These are phyloP conservation scores for Hibiscus trionum DNA, from an alignment of 345 rosid genomes.

Conservation along the genomic window DNA sequence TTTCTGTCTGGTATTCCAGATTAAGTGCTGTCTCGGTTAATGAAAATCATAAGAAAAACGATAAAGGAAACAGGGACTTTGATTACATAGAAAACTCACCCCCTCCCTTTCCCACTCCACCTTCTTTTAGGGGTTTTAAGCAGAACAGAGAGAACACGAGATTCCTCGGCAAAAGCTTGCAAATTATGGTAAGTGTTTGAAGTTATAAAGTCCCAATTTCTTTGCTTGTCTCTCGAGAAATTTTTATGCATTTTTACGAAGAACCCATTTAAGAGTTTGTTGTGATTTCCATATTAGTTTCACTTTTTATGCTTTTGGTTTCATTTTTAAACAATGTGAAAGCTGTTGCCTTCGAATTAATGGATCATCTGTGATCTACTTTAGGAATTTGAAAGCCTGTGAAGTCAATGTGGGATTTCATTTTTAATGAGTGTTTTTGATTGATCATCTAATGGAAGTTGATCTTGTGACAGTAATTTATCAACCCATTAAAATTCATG, in stretches of 20 bases:
- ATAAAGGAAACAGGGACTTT: neutral
- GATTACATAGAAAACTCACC: neutral
- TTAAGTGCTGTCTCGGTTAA: neutral
- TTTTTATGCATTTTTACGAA: neutral
- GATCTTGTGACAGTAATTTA: neutral
- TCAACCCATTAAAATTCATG: neutral
- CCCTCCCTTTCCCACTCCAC: neutral
- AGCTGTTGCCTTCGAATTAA: neutral
- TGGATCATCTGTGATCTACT: neutral
- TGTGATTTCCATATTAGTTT: neutral
- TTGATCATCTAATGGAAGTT: neutral
- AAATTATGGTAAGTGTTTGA: conserved; percentile 11
- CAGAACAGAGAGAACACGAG: neutral
- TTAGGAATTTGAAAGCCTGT: neutral
- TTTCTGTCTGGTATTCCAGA: neutral
- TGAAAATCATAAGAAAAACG: neutral
- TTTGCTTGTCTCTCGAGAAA: neutral
- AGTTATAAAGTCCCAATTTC: neutral
- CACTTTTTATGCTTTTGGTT: neutral
- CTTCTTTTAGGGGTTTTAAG: neutral
- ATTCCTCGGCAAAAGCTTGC: neutral
- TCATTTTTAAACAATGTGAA: neutral
- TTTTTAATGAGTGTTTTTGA: neutral
- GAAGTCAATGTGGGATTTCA: neutral
- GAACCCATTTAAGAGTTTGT: neutral